Evolutionary conservation across 2,329 filamentous ascomycete species (phyloP).

Genomic region (Aspergillus ruber): DNA sequence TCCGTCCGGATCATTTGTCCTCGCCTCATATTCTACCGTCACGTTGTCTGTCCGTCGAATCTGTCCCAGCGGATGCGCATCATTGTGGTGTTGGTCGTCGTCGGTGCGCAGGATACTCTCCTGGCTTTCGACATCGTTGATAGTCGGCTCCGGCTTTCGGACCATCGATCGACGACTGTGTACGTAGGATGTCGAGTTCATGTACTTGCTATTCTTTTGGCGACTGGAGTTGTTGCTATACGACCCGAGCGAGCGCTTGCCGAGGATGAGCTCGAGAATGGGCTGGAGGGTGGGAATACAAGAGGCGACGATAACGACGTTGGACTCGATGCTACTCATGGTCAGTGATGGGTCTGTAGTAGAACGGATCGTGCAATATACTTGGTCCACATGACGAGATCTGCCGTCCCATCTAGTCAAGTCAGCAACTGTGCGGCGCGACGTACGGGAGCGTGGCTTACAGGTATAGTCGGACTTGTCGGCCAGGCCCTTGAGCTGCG

Average conservation of each 20-base stretch:
- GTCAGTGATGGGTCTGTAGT: neutral
- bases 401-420: conserved; percentile 28
- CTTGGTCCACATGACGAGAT: conserved; percentile 43
- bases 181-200: conserved; percentile 3
- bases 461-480: conserved; percentile 24
- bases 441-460: conserved; percentile 10
- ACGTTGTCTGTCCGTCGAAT: conserved; percentile 14
- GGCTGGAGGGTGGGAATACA: conserved; percentile 30
- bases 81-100: neutral
- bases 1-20: neutral
- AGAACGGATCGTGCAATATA: conserved; percentile 10
- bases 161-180: conserved; percentile 6
- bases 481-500: conserved; percentile 20
- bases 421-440: neutral
- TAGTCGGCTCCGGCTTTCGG: conserved; percentile 7
- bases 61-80: conserved; percentile 3
- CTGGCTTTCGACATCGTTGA: conserved; percentile 16
- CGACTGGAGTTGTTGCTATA: conserved; percentile 7
- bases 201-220: conserved; percentile 8
- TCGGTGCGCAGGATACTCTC: conserved; percentile 17
- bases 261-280: conserved; percentile 21
- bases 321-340: conserved; percentile 21
- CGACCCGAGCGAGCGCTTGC: conserved; percentile 9
- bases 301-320: conserved; percentile 26
- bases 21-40: conserved; percentile 6